These are phyloP conservation scores for Ocimum tenuiflorum DNA, from an alignment of 257 asterid species.

Conservation along the genomic window DNA sequence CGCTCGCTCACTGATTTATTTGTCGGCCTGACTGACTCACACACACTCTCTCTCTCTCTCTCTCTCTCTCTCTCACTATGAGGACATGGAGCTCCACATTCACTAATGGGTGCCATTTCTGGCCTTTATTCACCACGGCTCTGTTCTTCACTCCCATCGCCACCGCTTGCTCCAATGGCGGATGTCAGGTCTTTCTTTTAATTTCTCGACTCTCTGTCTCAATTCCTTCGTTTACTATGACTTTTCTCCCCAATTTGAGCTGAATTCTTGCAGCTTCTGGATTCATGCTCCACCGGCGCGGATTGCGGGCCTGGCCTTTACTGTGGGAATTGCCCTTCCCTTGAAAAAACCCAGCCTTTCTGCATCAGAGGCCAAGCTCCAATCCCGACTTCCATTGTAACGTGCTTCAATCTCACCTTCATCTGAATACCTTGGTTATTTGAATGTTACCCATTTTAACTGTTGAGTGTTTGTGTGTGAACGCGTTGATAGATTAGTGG, in stretches of 20 bases:
- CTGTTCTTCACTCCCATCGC: slow-evolving; percentile 32
- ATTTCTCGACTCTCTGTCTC: neutral
- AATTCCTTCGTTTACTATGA: slow-evolving; percentile 22
- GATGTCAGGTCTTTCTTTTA: slow-evolving; percentile 51
- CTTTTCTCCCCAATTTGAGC: slow-evolving; percentile 14
- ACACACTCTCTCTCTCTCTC: slow-evolving; percentile 13
- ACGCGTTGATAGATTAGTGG: slow-evolving; percentile 50
- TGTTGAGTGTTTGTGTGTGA: neutral
- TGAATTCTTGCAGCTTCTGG: slow-evolving; percentile 58
- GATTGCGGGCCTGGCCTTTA: slow-evolving; percentile 78
- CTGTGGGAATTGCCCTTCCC: slow-evolving; percentile 83
- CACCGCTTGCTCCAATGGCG: slow-evolving; percentile 57
- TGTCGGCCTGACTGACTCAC: slow-evolving; percentile 12
- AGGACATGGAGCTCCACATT: slow-evolving; percentile 24
- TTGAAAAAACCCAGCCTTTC: slow-evolving; percentile 64
- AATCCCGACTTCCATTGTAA: slow-evolving; percentile 66
- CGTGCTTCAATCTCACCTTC: neutral
- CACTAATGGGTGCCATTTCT: slow-evolving; percentile 12
- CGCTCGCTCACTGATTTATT: neutral
- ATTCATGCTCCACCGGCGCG: slow-evolving; percentile 57
- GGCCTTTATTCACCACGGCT: slow-evolving; percentile 18
- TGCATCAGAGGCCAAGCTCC: slow-evolving; percentile 86
- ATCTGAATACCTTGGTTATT: neutral
- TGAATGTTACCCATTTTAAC: neutral
- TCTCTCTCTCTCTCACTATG: slow-evolving; percentile 22